Evolutionary conservation across 495 filamentous ascomycete genomes (phyloP), one percentile per base, ranked within the genome.

Genomic region (Physcia stellaris): DNA sequence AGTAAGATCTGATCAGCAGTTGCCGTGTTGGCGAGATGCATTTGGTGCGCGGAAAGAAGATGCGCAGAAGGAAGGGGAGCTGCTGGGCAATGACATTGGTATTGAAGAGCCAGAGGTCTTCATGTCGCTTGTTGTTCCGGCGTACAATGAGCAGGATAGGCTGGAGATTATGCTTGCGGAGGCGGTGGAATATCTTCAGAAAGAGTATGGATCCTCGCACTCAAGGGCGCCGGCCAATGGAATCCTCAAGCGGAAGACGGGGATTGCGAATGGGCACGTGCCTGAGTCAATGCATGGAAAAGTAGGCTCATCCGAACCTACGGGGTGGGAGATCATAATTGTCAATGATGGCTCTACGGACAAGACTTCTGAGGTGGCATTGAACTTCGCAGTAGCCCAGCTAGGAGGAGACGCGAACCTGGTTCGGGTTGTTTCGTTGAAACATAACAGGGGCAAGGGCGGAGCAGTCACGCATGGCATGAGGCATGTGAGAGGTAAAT

Each of bases 401-500:
- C 58, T 58, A 37, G 46, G 59, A n/a, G 42, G 57, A 46, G 46
- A 53, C 56, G 41, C 80, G 67, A 83, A 83, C 27, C 67, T 78
- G 18, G 75, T 98, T 28, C 73, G 90, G 0, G 76, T 96, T 3
- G 72, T 94, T 6, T 72, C 63, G 12, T 57, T 99, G 39, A 70
- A 72, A 33, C 58, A 75, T 54, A 96, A 96, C 53, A 67, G 90
- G 29, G 90, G 90, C 16, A 99, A 99, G 57, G 90, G 90, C 26
- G 92, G 90, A 21, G 85, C 87, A 4, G 90, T 96, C 17, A 88
- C 84, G 4, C 90, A 98, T 55, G 90, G 92, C 2, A 78, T 98
- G 66, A 69, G 90, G 15, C 87, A 98, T 63, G 84, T 83, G 5
- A 69, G 90, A 9, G 90, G 90, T 10, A 66, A 74, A 47, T 95